Base-by-base conservation (phyloP, 1,284 basidiomycete species). In the Caloboletus inedulis region DNA sequence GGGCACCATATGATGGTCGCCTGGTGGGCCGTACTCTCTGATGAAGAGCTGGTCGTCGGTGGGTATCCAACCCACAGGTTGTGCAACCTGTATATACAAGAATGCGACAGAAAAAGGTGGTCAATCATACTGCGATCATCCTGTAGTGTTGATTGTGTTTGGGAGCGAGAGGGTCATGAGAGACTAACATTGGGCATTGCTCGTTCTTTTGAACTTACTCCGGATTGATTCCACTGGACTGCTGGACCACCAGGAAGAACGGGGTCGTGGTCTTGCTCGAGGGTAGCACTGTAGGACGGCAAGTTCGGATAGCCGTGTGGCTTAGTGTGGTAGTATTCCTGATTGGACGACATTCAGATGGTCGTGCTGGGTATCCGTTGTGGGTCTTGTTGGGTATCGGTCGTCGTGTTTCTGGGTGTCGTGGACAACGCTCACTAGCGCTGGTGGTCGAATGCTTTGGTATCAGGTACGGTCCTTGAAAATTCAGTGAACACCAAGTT, bases 1-100 rank as follows among this genome's bases (percentile, higher is more conserved):
- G 19, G 93, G 91, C 8, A 56, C n/a, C 52, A 46, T 46, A 37
- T 67, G 49, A 25, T 47, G 47, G 18, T 65, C 64, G 23, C 63
- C 64, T 7, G 60, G 45, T 16, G 61, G 65, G 23, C 66, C 63
- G 19, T 69, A 69, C 50, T 66, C 58, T 34, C 62, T 57, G 41
- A 68, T 31, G 48, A 70, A 68, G 45, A 68, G 60, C 47, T 69
- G 56, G 47, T 68, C 69, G 16, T 68, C 65, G 1, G 57, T 49
- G 3, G 65, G 69, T 21, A 1, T 54, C 58, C 52, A 53, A 19
- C 21, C 44, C 16, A 29, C 55, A 48, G 65, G 65, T 43, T 55
- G 43, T 44, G 57, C 3, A 43, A 68, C 65, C 69, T 68, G 55
- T 54, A 43, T 41, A 51, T n/a, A 55, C 35, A 41, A 42, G 27